Percentiles rank a stretch among this genome's conserved stretches.
Conservation (phyloP, 495 filamentous ascomycete species). For the Aspergillus sparsus region DNA sequence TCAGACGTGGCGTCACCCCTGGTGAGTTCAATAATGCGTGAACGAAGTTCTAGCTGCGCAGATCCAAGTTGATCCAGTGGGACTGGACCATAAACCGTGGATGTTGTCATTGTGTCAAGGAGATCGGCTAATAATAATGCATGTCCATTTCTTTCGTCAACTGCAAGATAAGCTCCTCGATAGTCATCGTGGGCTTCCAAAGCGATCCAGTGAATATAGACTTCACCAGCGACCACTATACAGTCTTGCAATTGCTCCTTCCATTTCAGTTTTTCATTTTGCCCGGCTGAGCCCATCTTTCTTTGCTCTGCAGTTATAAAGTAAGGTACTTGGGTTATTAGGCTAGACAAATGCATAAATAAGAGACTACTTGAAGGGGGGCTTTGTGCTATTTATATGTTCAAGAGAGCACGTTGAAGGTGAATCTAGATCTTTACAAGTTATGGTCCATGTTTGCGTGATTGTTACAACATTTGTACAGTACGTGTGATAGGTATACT, state of each 20-base stretch:
- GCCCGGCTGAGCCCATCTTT: background rate
- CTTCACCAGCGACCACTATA: constrained; percentile 2
- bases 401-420: background rate
- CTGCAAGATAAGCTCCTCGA: background rate
- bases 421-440: background rate
- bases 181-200: background rate
- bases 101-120: background rate
- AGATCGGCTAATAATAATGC: background rate
- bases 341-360: background rate
- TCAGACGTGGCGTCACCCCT: background rate
- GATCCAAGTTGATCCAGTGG: background rate
- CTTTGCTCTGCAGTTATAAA: background rate
- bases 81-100: background rate
- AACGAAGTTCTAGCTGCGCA: background rate
- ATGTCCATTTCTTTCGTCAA: background rate
- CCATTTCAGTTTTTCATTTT: background rate
- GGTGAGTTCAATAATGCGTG: constrained; percentile 2
- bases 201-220: constrained; percentile 1
- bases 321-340: background rate
- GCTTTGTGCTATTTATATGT: background rate
- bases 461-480: constrained; percentile 2
- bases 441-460: background rate
- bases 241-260: background rate
- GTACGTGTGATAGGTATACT: constrained; percentile 2
- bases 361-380: background rate